Percentiles rank a stretch among this genome's conserved stretches.
These are phyloP conservation scores for Helicocarpus griseus DNA, from an alignment of 2,329 filamentous ascomycete species.

Conservation along the genomic window DNA sequence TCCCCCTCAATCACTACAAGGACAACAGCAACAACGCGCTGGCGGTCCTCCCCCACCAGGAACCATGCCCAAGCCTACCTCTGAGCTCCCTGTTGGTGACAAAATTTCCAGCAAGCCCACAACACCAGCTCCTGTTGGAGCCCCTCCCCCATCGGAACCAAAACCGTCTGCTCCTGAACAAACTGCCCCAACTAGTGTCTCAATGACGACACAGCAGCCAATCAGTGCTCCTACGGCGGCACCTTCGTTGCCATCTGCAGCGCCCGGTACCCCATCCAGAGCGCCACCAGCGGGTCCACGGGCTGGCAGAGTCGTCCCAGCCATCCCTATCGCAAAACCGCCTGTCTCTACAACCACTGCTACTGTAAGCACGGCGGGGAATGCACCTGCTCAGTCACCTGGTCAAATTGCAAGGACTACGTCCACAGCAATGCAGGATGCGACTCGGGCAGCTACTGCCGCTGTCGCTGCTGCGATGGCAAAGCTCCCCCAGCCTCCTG, in stretches of 20 bases:
- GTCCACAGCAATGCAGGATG: conserved; percentile 35
- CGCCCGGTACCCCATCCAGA: conserved; percentile 5
- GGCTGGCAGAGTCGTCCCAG: conserved; percentile 35
- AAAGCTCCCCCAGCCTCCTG: conserved; percentile 34
- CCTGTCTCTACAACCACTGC: conserved; percentile 18
- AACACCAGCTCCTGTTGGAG: conserved; percentile 21
- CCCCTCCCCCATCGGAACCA: conserved; percentile 16
- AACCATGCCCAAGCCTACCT: conserved; percentile 27
- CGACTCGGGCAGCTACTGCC: conserved; percentile 39
- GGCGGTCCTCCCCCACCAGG: conserved; percentile 21
- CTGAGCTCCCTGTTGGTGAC: conserved; percentile 35
- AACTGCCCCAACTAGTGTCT: conserved; percentile 14
- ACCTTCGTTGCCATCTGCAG: conserved; percentile 7
- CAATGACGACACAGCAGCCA: conserved; percentile 10
- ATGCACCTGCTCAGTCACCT: conserved; percentile 20
- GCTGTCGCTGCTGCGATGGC: conserved; percentile 44
- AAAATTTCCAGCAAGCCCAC: conserved; percentile 25
- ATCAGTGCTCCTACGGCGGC: conserved; percentile 18
- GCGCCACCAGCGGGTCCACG: conserved; percentile 22
- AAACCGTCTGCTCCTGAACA: conserved; percentile 17
- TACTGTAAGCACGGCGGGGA: conserved; percentile 19
- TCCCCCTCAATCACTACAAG: conserved; percentile 39
- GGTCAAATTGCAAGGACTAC: conserved; percentile 14
- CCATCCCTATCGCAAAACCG: conserved; percentile 35
- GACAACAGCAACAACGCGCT: conserved; percentile 22